phyloP scores from a whole-genome alignment of 371 early-diverging fungal genomes.

The Blakeslea trispora region DNA sequence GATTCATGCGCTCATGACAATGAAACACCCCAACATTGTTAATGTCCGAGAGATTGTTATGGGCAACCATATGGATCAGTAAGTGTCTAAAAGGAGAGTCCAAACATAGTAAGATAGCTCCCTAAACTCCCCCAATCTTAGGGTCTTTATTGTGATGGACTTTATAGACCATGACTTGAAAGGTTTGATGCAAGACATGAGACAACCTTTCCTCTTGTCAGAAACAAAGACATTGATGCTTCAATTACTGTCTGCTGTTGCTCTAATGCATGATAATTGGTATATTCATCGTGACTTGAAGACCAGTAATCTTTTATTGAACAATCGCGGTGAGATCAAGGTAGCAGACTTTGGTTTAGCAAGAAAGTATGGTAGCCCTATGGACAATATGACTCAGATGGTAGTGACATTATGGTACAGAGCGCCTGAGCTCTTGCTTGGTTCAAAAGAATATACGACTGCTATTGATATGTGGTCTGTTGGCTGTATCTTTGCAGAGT shows the following conservation, averaged over 20 bases:
- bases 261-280: conserved; percentile 93
- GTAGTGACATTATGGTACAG: conserved; percentile 97
- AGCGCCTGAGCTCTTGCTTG: conserved; percentile 97
- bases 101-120: background rate
- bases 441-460: conserved; percentile 88
- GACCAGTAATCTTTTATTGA: conserved; percentile 93
- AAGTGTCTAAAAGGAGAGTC: conserved; percentile 20
- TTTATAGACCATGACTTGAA: conserved; percentile 96
- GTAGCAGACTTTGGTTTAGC: conserved; percentile 88
- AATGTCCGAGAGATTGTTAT: conserved; percentile 92
- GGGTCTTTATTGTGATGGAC: conserved; percentile 97
- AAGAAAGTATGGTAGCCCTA: conserved; percentile 74
- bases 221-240: conserved; percentile 93
- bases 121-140: conserved; percentile 34
- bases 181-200: conserved; percentile 86
- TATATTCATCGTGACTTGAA: conserved; percentile 98
- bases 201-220: conserved; percentile 75
- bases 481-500: conserved; percentile 93
- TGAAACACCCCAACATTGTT: conserved; percentile 94
- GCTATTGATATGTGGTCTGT: conserved; percentile 99
- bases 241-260: conserved; percentile 85
- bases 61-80: conserved; percentile 77
- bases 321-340: conserved; percentile 80
- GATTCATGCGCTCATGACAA: conserved; percentile 84
- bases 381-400: conserved; percentile 76